phyloP scores from a whole-genome alignment of 306 rosid genomes.

The Acacia melanoxylon region DNA sequence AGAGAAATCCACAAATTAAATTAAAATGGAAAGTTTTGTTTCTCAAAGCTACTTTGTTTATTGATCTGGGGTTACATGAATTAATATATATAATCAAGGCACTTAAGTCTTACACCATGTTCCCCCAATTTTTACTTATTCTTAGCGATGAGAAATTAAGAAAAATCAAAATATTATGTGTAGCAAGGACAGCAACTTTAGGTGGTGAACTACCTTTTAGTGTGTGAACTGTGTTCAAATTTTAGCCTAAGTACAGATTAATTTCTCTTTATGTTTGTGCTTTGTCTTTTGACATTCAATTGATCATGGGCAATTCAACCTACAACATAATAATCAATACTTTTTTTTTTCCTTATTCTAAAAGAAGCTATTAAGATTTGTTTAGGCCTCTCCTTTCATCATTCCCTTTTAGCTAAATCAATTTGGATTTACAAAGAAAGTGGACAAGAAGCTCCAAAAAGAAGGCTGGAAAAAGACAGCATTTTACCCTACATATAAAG shows the following conservation, averaged over 20 bases:
- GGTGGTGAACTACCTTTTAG: slow-evolving; percentile 36
- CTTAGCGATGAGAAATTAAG: slow-evolving; percentile 34
- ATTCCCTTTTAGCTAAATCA: slow-evolving; percentile 38
- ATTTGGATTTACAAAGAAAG: slow-evolving; percentile 49
- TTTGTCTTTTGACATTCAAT: slow-evolving; percentile 27
- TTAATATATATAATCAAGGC: background rate
- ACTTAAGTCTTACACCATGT: slow-evolving; percentile 25
- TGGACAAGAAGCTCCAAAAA: slow-evolving; percentile 51
- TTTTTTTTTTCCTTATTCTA: slow-evolving; percentile 24
- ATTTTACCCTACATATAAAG: slow-evolving; percentile 59
- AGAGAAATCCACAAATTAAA: background rate
- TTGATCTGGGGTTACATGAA: background rate
- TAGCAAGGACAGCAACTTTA: slow-evolving; percentile 41
- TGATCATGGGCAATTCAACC: slow-evolving; percentile 11
- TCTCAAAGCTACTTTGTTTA: slow-evolving; percentile 19
- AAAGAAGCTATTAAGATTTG: slow-evolving; percentile 38
- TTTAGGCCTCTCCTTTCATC: slow-evolving; percentile 45
- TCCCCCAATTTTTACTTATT: slow-evolving; percentile 24
- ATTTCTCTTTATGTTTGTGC: slow-evolving; percentile 59
- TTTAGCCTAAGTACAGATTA: slow-evolving; percentile 37
- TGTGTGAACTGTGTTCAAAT: slow-evolving; percentile 32
- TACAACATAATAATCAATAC: slow-evolving; percentile 28
- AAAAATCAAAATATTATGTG: slow-evolving; percentile 16
- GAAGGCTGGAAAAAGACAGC: slow-evolving; percentile 56
- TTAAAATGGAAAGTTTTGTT: background rate